Evolutionary conservation across 2,329 filamentous ascomycete genomes (phyloP).

Genomic region (Atkinsonella hypoxylon): DNA sequence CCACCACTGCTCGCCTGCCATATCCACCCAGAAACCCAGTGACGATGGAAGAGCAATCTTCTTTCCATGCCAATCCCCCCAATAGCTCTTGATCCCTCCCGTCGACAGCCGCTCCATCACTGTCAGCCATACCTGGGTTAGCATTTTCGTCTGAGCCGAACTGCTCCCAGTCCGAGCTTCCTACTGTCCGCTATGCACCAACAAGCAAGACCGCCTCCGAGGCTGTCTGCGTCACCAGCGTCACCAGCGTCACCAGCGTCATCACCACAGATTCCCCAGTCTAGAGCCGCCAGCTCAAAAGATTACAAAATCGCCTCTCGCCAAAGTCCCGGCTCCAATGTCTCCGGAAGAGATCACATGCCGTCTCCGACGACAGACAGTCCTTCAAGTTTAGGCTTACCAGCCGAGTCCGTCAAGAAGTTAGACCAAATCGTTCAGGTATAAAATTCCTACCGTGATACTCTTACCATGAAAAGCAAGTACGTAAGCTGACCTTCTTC

Average conservation of each 20-base stretch:
- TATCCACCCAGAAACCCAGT: neutral
- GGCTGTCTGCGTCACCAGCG: slow-evolving; percentile 55
- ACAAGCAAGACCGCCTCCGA: slow-evolving; percentile 64
- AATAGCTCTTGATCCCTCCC: neutral
- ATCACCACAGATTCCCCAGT: slow-evolving; percentile 52
- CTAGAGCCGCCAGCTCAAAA: slow-evolving; percentile 62
- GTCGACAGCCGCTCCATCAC: neutral
- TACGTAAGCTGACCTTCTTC: neutral
- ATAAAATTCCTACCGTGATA: slow-evolving; percentile 5
- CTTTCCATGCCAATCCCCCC: neutral
- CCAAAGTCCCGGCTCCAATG: slow-evolving; percentile 32
- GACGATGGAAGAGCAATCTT: slow-evolving; percentile 8
- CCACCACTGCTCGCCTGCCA: neutral
- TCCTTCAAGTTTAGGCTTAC: slow-evolving; percentile 34
- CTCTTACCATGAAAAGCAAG: neutral
- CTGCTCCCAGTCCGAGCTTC: slow-evolving; percentile 6
- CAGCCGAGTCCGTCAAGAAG: slow-evolving; percentile 60
- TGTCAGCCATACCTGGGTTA: neutral
- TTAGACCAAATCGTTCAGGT: slow-evolving; percentile 92
- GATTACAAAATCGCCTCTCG: slow-evolving; percentile 38
- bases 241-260: slow-evolving; percentile 62
- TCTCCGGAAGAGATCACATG: slow-evolving; percentile 25
- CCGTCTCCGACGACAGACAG: slow-evolving; percentile 38
- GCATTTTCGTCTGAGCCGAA: neutral
- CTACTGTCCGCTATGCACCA: slow-evolving; percentile 66